These are phyloP conservation scores for Primulina tabacum DNA, from an alignment of 257 asterid genomes.

Conservation along the genomic window DNA sequence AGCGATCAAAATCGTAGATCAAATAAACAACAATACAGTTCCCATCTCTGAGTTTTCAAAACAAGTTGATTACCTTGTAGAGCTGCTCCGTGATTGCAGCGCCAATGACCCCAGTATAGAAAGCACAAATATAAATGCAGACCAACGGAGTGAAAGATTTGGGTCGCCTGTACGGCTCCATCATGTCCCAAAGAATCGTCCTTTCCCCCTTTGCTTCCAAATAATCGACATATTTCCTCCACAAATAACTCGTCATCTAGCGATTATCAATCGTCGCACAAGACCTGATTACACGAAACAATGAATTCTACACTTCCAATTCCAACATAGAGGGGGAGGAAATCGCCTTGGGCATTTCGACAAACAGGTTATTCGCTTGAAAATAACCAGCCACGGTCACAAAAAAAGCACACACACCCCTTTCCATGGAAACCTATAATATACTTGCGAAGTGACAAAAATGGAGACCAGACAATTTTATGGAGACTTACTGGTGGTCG, in stretches of 20 bases:
- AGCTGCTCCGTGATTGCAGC: conserved; percentile 84
- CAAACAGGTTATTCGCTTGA: conserved; percentile 24
- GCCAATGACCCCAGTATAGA: conserved; percentile 81
- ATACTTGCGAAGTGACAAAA: neutral
- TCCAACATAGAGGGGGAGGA: neutral
- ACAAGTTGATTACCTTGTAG: conserved; percentile 48
- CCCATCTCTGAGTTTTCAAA: neutral
- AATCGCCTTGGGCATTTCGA: conserved; percentile 25
- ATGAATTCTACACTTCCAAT: conserved; percentile 6
- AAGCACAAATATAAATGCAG: conserved; percentile 62
- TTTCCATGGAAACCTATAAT: too few species aligned
- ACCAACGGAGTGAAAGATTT: conserved; percentile 78
- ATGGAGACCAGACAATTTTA: neutral
- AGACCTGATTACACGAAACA: conserved; percentile 17
- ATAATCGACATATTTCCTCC: conserved; percentile 90
- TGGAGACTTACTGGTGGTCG: neutral
- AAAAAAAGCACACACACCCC: too few species aligned
- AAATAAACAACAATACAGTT: conserved; percentile 9
- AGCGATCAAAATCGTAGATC: neutral
- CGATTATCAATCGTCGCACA: conserved; percentile 10
- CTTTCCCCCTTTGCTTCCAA: conserved; percentile 72
- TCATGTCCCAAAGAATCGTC: conserved; percentile 87
- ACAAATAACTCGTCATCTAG: conserved; percentile 61
- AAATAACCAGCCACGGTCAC: neutral
- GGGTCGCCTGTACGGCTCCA: conserved; percentile 81